Percentiles rank a stretch among this genome's conserved stretches.
Evolutionary conservation across 2,329 filamentous ascomycete species (phyloP).

Genomic region (Chalaropsis thielavioides): DNA sequence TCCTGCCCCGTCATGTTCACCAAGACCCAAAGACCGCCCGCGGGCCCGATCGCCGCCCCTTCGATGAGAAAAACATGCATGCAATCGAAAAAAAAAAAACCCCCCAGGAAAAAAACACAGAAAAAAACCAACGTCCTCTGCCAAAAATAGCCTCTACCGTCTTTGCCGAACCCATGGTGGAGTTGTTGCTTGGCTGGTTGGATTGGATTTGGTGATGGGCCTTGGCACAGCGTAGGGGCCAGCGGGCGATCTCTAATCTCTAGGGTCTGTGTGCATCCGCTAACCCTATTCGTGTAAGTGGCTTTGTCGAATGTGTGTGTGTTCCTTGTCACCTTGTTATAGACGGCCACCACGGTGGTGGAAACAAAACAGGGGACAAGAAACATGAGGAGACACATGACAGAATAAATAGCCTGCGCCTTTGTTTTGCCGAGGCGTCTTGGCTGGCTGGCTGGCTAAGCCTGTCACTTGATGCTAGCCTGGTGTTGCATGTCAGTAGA

Average conservation of each 20-base stretch:
- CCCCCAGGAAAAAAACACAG: neutral
- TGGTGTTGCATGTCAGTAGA: no score
- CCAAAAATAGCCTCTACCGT: neutral
- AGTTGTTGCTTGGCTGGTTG: neutral
- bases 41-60: neutral
- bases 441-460: no score
- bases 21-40: neutral
- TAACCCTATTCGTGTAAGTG: neutral
- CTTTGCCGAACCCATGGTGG: neutral
- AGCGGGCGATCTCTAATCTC: neutral
- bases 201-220: neutral
- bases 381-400: no score
- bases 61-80: neutral
- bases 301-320: neutral
- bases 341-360: neutral
- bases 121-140: neutral
- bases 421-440: no score
- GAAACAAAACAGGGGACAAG: neutral
- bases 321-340: neutral
- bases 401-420: no score
- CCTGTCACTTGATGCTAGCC: no score
- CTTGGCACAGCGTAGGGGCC: neutral
- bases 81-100: neutral
- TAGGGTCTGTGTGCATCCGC: neutral
- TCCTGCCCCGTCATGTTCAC: neutral